These are phyloP conservation scores for Isochrysis galbana DNA, from an alignment of 78 protist genomes.

Conservation along the genomic window DNA sequence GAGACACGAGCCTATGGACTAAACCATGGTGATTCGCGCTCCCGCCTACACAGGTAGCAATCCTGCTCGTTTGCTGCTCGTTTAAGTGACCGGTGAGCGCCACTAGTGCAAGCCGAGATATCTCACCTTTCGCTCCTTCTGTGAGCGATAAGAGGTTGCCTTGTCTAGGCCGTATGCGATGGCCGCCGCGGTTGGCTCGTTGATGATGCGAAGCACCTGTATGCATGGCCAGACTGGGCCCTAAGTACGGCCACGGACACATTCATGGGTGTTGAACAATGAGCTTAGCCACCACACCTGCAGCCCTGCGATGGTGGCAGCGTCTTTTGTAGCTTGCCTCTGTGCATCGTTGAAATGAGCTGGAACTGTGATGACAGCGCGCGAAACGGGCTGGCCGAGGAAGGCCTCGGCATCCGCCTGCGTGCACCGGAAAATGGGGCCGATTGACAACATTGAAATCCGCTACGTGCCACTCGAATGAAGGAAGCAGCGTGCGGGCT, in stretches of 20 bases:
- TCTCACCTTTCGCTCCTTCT: conserved; percentile 56
- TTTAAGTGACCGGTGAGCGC: too few species aligned
- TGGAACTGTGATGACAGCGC: conserved; percentile 99
- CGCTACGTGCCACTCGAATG: too few species aligned
- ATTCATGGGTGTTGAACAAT: neutral
- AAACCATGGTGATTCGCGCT: neutral
- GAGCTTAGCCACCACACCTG: neutral
- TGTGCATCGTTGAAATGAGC: conserved; percentile 99
- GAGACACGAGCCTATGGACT: too few species aligned
- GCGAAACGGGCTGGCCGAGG: conserved; percentile 75
- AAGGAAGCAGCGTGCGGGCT: too few species aligned
- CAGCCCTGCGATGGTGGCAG: conserved; percentile 36
- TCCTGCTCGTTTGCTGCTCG: too few species aligned
- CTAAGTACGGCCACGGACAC: conserved; percentile 76
- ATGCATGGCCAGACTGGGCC: conserved; percentile 78
- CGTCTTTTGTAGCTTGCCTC: conserved; percentile 90
- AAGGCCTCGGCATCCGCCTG: conserved; percentile 84
- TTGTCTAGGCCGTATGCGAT: conserved; percentile 82
- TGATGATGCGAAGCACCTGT: conserved; percentile 52
- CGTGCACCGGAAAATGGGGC: too few species aligned
- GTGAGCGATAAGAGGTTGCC: neutral
- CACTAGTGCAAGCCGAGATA: too few species aligned
- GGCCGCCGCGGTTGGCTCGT: conserved; percentile 97
- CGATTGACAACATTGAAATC: too few species aligned
- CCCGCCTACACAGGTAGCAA: too few species aligned